Conservation (phyloP, 148 eudicot species). For the Talinum fruticosum region DNA sequence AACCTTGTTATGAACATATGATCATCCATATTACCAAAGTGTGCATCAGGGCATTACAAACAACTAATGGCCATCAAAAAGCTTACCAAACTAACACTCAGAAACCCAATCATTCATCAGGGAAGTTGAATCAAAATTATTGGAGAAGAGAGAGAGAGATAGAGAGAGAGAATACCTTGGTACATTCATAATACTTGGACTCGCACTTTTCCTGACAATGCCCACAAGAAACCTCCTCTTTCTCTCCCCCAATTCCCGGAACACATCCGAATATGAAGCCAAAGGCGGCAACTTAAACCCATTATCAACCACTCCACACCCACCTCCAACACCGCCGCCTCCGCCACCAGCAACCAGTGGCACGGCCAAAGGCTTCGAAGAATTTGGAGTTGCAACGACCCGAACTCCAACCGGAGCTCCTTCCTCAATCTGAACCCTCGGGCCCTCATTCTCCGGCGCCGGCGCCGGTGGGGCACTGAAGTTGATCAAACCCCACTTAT, state of each 20-base stretch:
- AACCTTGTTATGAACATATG: not conserved
- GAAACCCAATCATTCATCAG: not conserved
- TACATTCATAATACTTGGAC: conserved; percentile 50
- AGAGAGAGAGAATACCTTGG: conserved; percentile 47
- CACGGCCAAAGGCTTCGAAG: conserved; percentile 48
- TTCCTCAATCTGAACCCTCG: conserved; percentile 72
- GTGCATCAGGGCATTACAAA: not conserved
- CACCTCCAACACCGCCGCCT: conserved; percentile 29
- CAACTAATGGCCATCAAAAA: not conserved
- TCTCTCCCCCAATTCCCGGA: conserved; percentile 34
- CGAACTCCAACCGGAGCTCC: conserved; percentile 84
- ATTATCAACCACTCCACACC: conserved; percentile 35
- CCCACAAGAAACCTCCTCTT: conserved; percentile 48
- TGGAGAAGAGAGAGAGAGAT: not conserved
- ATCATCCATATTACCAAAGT: not conserved
- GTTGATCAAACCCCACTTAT: conserved; percentile 76
- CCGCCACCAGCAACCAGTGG: conserved; percentile 20
- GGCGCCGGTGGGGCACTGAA: conserved; percentile 29
- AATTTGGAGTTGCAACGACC: conserved; percentile 71
- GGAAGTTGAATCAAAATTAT: not conserved
- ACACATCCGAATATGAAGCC: conserved; percentile 76
- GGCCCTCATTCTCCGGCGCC: conserved; percentile 24
- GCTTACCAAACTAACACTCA: not conserved
- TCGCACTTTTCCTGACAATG: conserved; percentile 60
- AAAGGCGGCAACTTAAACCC: conserved; percentile 54